Evolutionary conservation across 495 filamentous ascomycete species (phyloP), one percentile per base, ranked within the genome.

Genomic region (Zalerion maritima): DNA sequence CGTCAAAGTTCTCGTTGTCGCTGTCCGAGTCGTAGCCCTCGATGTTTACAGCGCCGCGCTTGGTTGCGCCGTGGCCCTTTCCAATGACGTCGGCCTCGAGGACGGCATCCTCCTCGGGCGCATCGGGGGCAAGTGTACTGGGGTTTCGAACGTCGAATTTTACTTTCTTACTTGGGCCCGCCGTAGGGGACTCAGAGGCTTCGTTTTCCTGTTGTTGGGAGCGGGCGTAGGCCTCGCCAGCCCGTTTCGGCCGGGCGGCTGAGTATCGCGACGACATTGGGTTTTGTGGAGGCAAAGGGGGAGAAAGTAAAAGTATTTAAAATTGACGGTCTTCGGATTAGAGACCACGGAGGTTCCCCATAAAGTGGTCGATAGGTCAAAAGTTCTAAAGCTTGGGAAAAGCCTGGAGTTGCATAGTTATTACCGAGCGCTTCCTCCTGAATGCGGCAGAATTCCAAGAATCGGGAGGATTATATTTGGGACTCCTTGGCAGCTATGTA

Each of bases 21-120:
- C 80, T 89, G 51, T 99, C 89, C 0, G 77, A 87, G 31, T 94
- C 87, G 56, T 96, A 96, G 2, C 91, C 89, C 43, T 96, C 89
- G 17, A 97, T 73, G 37, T 94, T 93, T 18, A 97, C 74, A 2
- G 85, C 89, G 41, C 82, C 80, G 32, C 89, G 83, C 43, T 93
- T 92, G 0, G 78, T 75, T 24, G 76, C 73, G 21, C 72, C 63
- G 0, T 73, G 78, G 10, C 75, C 63, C n/a, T 73, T 73, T 21
- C 87, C 87, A 36, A 96, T 92, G 29, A 93, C 85, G 43, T 94
- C 89, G 8, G 83, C 81, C 21, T 92, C 86, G 10, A 93, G 69
- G 14, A 83, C 68, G 3, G 78, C 64, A 2, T 46, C 46, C 18
- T 87, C 81, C 35, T 87, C 81, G 2, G 64, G 68, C 2, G 69